A percentile compares a stretch with the other conserved stretches of the same genome.
Conservation (phyloP, 2,329 filamentous ascomycete species). For the Diaporthe vexans region DNA sequence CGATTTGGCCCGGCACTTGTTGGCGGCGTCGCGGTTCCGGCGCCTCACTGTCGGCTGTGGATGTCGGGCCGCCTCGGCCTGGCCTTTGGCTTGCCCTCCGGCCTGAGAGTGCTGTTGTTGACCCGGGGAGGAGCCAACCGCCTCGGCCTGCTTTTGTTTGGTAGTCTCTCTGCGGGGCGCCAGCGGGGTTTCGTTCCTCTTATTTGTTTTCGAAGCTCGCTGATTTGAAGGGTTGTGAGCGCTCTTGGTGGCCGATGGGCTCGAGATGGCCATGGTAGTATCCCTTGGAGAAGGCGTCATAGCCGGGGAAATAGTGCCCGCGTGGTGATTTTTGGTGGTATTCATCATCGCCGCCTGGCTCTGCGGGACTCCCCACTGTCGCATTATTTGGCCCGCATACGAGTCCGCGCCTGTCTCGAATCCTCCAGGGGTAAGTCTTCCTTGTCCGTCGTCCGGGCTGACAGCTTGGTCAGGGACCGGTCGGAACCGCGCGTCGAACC, state of each 20-base stretch:
- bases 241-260: not conserved
- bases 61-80: no score
- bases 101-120: not conserved
- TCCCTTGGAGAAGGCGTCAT: not conserved
- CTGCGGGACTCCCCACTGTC: not conserved
- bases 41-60: no score
- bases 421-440: not conserved
- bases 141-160: no score
- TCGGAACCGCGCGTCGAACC: not conserved
- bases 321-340: not conserved
- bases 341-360: no score
- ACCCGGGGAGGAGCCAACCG: no score
- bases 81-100: no score
- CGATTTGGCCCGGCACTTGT: conserved; percentile 50
- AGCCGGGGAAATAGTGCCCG: not conserved
- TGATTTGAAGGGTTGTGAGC: not conserved
- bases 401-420: no score
- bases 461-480: not conserved
- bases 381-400: not conserved
- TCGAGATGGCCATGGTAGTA: no score
- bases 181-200: no score
- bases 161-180: no score
- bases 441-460: not conserved
- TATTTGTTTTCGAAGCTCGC: no score
- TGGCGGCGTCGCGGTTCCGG: conserved; percentile 49